These are phyloP conservation scores for Prunus padus DNA, from an alignment of 306 rosid genomes.

Conservation along the genomic window DNA sequence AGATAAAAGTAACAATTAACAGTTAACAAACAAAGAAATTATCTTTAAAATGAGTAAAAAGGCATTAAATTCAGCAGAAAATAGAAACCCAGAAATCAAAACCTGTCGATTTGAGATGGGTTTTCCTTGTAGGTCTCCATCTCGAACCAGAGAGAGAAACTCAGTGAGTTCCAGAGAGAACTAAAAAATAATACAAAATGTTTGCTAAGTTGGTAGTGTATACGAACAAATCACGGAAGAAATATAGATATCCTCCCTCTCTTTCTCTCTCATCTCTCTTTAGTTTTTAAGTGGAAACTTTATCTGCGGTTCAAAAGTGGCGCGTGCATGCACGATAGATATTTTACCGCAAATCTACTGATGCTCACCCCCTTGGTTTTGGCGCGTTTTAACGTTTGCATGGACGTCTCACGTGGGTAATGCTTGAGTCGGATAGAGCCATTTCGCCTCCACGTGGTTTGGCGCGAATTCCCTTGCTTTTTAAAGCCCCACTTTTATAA, in stretches of 20 bases:
- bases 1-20: not conserved
- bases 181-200: not conserved
- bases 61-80: not conserved
- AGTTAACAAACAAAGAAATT: not conserved
- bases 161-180: not conserved
- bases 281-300: not conserved
- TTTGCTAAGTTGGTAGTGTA: not conserved
- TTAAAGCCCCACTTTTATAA: too few relatives aligned
- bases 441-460: conserved; percentile 17
- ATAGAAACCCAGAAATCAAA: conserved; percentile 20
- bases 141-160: conserved; percentile 17
- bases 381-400: not conserved
- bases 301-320: not conserved
- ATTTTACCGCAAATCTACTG: too few relatives aligned
- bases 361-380: not conserved
- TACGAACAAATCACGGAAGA: too few relatives aligned
- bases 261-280: too few relatives aligned
- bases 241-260: not conserved
- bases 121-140: conserved; percentile 35
- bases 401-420: not conserved
- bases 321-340: conserved; percentile 26
- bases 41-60: not conserved
- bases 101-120: conserved; percentile 53
- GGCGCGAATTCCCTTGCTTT: not conserved
- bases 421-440: conserved; percentile 2